A percentile compares a stretch with the other conserved stretches of the same genome.
These are phyloP conservation scores for Lactarius deliciosus DNA, from an alignment of 768 basidiomycete species.

Conservation along the genomic window DNA sequence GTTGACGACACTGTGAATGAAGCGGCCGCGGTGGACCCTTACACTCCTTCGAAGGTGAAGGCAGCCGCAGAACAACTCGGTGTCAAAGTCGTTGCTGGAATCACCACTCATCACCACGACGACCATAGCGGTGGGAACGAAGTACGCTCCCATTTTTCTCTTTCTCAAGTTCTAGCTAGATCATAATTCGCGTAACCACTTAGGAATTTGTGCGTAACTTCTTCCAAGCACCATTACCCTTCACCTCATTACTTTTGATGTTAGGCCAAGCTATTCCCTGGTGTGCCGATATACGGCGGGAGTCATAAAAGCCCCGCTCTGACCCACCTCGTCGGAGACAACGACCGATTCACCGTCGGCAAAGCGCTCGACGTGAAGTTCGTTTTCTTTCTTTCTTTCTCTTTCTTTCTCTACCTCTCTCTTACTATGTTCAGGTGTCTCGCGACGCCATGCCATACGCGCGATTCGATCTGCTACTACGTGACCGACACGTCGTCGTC, in stretches of 20 bases:
- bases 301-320: constrained; percentile 66
- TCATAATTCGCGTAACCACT: neutral
- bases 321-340: constrained; percentile 75
- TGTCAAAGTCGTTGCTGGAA: constrained; percentile 64
- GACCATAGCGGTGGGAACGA: constrained; percentile 90
- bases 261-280: constrained; percentile 47
- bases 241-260: neutral
- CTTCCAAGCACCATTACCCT: neutral
- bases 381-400: constrained; percentile 12
- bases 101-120: constrained; percentile 91
- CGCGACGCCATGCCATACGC: constrained; percentile 91
- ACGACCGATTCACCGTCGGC: constrained; percentile 75
- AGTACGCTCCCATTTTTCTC: constrained; percentile 42
- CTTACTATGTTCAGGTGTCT: constrained; percentile 61
- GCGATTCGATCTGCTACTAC: constrained; percentile 93
- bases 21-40: constrained; percentile 82
- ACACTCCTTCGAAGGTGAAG: constrained; percentile 67
- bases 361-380: constrained; percentile 61
- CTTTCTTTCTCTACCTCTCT: too few species aligned
- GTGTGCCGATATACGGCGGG: constrained; percentile 71
- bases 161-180: constrained; percentile 5
- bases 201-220: constrained; percentile 46
- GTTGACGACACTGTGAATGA: constrained; percentile 63
- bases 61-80: constrained; percentile 59
- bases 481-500: constrained; percentile 44